These are phyloP conservation scores for Kockiozyma suomiensis DNA, from an alignment of 805 yeast species.

Conservation along the genomic window DNA sequence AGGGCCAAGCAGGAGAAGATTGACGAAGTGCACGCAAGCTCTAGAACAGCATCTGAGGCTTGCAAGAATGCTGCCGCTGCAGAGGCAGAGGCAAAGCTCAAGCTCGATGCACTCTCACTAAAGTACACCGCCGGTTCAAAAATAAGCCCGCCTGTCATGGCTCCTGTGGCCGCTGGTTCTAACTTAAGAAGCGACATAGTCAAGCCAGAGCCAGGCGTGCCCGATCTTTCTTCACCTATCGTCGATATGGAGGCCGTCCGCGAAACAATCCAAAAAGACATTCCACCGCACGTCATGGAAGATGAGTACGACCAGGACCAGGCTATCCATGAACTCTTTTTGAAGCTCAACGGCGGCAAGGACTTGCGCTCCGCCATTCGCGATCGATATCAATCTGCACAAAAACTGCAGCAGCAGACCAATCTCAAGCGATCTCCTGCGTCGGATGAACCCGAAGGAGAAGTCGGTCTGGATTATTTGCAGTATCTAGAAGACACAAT, in stretches of 20 bases:
- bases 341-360: neutral
- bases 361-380: neutral
- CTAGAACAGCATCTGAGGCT: neutral
- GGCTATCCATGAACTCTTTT: neutral
- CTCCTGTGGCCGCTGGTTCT: neutral
- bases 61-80: neutral
- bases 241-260: neutral
- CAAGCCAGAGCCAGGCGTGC: neutral
- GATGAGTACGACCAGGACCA: constrained; percentile 1
- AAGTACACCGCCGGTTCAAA: too few relatives aligned
- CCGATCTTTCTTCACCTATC: neutral
- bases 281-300: neutral
- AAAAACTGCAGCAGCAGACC: neutral
- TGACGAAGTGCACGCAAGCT: neutral
- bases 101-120: neutral
- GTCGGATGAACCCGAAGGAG: neutral
- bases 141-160: neutral
- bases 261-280: neutral
- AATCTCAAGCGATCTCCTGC: neutral
- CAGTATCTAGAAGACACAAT: neutral
- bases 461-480: neutral
- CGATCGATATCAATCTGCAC: neutral
- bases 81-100: neutral
- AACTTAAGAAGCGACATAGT: too few relatives aligned
- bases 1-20: neutral